Base-by-base conservation (phyloP, 2,329 filamentous ascomycete genomes). In the Paraphaeosphaeria minitans region DNA sequence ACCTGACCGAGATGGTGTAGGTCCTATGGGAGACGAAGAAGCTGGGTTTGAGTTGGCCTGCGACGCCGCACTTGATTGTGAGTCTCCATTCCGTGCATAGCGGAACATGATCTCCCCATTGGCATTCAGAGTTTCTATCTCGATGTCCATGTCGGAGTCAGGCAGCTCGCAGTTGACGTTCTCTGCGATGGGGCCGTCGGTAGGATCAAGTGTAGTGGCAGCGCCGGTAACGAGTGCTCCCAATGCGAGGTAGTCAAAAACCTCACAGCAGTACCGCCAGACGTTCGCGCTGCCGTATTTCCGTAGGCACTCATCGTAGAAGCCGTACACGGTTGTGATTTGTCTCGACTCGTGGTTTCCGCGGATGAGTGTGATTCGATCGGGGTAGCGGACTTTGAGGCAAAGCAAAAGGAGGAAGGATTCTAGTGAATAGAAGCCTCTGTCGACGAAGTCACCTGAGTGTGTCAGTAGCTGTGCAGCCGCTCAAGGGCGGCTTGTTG, bases 351-450 rank as follows among this genome's bases (percentile, higher is more conserved):
- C 89, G 75, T 92, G 89, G 69, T 91, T 99, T 75, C 95, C 95
- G 76, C 95, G 93, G 68, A 99, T 90, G 77, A 99, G 96, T 70
- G 95, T 98, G 81, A 99, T 98, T 80, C 95, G 92, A 79, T 94
- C 89, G 62, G 95, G 95, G 81, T 98, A 97, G 83, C 95, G 90
- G 77, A 98, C 97, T 85, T 98, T 99, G 77, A 98, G 89, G 65
- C 92, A 93, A 72, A 98, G 93, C 70, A 99, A 89, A 58, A 99
- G 88, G 19, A 94, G 97, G 68, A 99, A 93, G 7, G 95, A 98
- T 84, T 99, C 95, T 68, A 99, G 93, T 29, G 93, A 97, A 83
- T 98, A 99, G 84, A 97, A 99, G 65, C 95, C 95, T 83, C 95
- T 89, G 79, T 99, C 95, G 74, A 99, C 95, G 76, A 98, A 99